These are phyloP conservation scores for Smittium culicis DNA, from an alignment of 371 early-diverging fungal species.

Conservation along the genomic window DNA sequence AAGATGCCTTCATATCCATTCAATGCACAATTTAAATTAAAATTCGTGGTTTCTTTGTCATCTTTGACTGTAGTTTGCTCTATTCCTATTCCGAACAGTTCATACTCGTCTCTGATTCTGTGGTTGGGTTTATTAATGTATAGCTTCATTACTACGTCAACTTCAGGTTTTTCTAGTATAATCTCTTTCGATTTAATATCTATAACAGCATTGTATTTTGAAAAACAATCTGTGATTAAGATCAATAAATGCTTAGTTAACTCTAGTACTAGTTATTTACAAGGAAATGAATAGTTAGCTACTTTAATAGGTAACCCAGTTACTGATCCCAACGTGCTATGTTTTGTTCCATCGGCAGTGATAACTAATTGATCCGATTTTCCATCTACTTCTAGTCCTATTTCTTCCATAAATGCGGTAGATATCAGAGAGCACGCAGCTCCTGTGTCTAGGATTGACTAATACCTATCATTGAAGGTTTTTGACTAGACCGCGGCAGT, in stretches of 20 bases:
- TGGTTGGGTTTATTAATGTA: not conserved
- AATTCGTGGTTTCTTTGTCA: not conserved
- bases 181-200: constrained; percentile 1
- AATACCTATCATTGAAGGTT: constrained; percentile 3
- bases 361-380: not conserved
- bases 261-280: not conserved
- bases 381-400: not conserved
- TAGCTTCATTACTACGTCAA: not conserved
- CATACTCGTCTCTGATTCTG: not conserved
- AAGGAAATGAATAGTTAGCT: not conserved
- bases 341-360: constrained; percentile 1
- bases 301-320: not conserved
- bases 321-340: not conserved
- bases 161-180: not conserved
- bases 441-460: constrained; percentile 4
- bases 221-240: not conserved
- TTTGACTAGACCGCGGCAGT: not conserved
- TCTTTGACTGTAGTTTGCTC: not conserved
- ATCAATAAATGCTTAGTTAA: not conserved
- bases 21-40: not conserved
- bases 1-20: not conserved
- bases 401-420: not conserved
- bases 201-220: not conserved
- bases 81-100: not conserved
- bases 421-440: constrained; percentile 1